Base-by-base conservation (phyloP, 192 early-diverging fungal genomes). In the Backusella circina region DNA sequence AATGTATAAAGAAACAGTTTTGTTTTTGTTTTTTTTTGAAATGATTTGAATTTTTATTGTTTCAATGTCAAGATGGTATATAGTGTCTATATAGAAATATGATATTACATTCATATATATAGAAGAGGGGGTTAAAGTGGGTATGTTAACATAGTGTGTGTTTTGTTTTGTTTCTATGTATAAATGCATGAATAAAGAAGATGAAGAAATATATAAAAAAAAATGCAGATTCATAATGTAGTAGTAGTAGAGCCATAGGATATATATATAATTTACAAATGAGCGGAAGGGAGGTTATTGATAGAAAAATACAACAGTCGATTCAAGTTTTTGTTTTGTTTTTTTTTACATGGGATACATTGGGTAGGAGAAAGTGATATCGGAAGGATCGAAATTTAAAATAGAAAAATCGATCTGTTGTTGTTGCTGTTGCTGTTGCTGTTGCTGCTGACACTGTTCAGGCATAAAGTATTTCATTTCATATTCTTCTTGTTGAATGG, bases 341-440 rank as follows among this genome's bases (percentile, higher is more conserved):
- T 61, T 57, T 57, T 26, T 61, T 61, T 61, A 61, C 54, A 61
- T 28, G 23, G 54, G 23, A 61, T 61, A 61, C 54, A 61, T 61
- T 61, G 54, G 23, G n/a, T 61, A 61, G 3, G 54, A 61, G 54
- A 61, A 61, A 28, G 54, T 61, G 23, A 61, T 61, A 61, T 61
- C 54, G 26, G 54, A 13, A 61, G 54, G 54, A 61, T 61, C 54
- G 54, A 61, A 61, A 61, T 61, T 61, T 61, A 61, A 61, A n/a
- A 61, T 61, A 12, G 54, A 61, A 26, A 61, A 61, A 28, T 61
- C 54, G 54, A 61, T 61, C 0, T 61, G 54, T 4, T 61, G 54
- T 23, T 61, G 54, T 6, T 47, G 44, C 5, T 47, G 44, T 1
- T 47, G 44, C 21, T 61, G 54, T 23, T 61, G 54, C 18, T 47